A percentile compares a stretch with the other conserved stretches of the same genome.
Evolutionary conservation across 2,329 filamentous ascomycete genomes (phyloP).

Genomic region (Claviceps citrina): DNA sequence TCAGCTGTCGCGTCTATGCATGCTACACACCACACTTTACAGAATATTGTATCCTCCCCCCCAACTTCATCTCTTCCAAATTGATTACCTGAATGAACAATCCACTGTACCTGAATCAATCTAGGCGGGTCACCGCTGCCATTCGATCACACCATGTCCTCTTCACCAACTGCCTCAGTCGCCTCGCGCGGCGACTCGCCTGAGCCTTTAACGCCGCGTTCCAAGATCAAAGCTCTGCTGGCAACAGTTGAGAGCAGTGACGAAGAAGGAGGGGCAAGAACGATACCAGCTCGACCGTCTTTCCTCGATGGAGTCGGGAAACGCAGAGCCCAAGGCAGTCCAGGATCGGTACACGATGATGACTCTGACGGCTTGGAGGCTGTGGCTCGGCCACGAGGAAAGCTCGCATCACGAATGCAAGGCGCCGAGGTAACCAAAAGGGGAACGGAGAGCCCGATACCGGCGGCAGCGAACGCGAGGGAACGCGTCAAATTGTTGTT

Average conservation of each 20-base stretch:
- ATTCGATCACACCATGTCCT: slow-evolving; percentile 27
- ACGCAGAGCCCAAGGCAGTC: background rate
- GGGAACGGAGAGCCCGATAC: slow-evolving; percentile 3
- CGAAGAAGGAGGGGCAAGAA: slow-evolving; percentile 23
- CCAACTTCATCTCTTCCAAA: too few relatives aligned
- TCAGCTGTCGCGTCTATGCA: too few relatives aligned
- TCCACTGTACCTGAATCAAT: background rate
- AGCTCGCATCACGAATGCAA: slow-evolving; percentile 50
- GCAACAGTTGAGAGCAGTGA: slow-evolving; percentile 35
- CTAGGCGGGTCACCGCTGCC: background rate
- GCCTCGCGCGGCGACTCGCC: slow-evolving; percentile 26
- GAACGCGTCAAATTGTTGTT: slow-evolving; percentile 28
- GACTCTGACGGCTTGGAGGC: slow-evolving; percentile 29
- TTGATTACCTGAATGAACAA: background rate
- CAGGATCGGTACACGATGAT: slow-evolving; percentile 18
- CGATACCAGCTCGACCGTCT: slow-evolving; percentile 5
- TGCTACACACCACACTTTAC: too few relatives aligned
- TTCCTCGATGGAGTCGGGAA: background rate
- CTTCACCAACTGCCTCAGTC: slow-evolving; percentile 30
- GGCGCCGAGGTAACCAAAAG: slow-evolving; percentile 12
- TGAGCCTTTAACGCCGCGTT: slow-evolving; percentile 32
- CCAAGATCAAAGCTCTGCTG: slow-evolving; percentile 40
- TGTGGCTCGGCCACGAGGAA: slow-evolving; percentile 39
- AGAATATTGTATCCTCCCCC: too few relatives aligned
- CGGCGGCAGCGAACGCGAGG: slow-evolving; percentile 18